Evolutionary conservation across 2,329 filamentous ascomycete species (phyloP).

Genomic region (Cladosporium sp.): DNA sequence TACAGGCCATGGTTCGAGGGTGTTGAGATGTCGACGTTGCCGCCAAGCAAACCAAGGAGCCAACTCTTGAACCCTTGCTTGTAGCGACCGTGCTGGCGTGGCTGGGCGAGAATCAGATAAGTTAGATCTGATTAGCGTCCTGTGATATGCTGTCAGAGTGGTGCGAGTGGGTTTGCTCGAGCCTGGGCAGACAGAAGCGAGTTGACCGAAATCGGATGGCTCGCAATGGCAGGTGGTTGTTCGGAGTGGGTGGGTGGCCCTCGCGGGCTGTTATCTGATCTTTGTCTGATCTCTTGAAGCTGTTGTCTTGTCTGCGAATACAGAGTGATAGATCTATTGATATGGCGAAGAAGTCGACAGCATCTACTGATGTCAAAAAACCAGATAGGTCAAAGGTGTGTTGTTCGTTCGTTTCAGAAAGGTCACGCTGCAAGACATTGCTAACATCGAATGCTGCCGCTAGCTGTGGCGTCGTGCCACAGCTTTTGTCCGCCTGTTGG

Average conservation of each 20-base stretch:
- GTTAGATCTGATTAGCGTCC: conserved; percentile 12
- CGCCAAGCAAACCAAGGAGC: conserved; percentile 11
- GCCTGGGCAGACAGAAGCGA: conserved; percentile 6
- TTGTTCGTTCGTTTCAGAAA: background rate
- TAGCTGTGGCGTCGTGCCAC: conserved; percentile 11
- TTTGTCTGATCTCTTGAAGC: background rate
- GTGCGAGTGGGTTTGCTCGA: conserved; percentile 6
- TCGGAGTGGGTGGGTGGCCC: background rate
- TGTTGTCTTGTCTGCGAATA: background rate
- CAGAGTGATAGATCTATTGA: background rate
- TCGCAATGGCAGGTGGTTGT: background rate
- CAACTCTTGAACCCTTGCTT: conserved; percentile 3
- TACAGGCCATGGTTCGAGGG: background rate
- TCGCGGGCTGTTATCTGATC: conserved; percentile 8
- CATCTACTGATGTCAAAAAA: background rate
- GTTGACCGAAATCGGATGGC: conserved; percentile 3
- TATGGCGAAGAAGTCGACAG: background rate
- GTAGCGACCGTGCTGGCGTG: conserved; percentile 4
- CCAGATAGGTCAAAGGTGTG: background rate
- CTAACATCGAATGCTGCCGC: background rate
- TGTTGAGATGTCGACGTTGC: conserved; percentile 9
- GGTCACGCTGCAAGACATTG: too few relatives aligned
- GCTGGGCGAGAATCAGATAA: conserved; percentile 12
- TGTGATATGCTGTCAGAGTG: conserved; percentile 1
- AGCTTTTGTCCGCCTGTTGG: background rate